phyloP scores from a whole-genome alignment of 371 early-diverging fungal species.

The Batrachochytrium dendrobatidis region DNA sequence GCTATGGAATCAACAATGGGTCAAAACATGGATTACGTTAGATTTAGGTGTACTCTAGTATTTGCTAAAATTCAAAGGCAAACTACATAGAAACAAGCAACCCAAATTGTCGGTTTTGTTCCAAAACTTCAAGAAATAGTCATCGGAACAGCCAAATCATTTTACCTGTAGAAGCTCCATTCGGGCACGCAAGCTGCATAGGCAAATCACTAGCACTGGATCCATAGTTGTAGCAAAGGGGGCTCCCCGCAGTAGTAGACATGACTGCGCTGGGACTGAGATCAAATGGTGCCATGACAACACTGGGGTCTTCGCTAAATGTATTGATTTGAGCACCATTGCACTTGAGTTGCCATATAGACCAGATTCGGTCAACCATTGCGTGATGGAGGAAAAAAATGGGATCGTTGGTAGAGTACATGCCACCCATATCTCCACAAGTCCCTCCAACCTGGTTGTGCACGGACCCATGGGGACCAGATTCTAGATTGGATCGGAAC shows the following conservation, averaged over 20 bases:
- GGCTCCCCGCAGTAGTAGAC: not conserved
- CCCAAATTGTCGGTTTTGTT: too few relatives aligned
- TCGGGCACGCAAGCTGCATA: too few relatives aligned
- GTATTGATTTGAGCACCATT: not conserved
- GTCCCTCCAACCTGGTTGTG: slow-evolving; percentile 36
- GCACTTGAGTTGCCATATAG: slow-evolving; percentile 24
- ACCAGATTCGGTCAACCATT: slow-evolving; percentile 44
- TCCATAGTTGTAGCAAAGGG: not conserved
- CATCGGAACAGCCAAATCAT: too few relatives aligned
- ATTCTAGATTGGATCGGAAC: slow-evolving; percentile 30
- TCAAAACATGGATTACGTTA: too few relatives aligned
- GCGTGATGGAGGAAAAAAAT: slow-evolving; percentile 46
- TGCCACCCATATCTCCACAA: slow-evolving; percentile 6
- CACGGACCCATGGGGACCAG: slow-evolving; percentile 33
- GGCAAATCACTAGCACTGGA: not conserved
- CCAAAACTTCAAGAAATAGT: too few relatives aligned
- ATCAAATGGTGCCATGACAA: not conserved
- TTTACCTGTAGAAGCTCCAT: too few relatives aligned
- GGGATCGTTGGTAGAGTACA: slow-evolving; percentile 31
- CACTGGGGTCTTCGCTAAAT: not conserved
- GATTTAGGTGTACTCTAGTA: too few relatives aligned
- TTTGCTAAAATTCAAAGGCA: too few relatives aligned
- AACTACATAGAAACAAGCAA: too few relatives aligned
- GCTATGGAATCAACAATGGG: too few relatives aligned
- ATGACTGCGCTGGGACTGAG: not conserved